Conservation (phyloP, 495 filamentous ascomycete genomes). For the Schizothecium vesticola region DNA sequence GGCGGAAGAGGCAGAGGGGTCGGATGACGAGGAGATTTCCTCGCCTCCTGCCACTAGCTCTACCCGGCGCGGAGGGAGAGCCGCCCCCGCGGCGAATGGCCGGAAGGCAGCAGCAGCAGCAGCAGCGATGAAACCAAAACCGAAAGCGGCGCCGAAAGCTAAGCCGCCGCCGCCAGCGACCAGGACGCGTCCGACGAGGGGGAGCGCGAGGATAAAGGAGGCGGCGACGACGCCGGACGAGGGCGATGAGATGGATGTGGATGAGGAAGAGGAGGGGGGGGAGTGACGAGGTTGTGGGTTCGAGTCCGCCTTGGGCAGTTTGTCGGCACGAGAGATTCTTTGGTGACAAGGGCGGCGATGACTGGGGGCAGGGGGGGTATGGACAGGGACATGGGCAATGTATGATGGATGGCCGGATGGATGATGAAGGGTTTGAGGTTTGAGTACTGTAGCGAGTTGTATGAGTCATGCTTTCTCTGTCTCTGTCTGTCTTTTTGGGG, state of each 20-base stretch:
- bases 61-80: neutral
- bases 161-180: neutral
- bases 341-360: too few species aligned
- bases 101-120: slow-evolving; percentile 7
- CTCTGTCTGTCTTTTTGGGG: neutral
- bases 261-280: slow-evolving; percentile 12
- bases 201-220: slow-evolving; percentile 11
- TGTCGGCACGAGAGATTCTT: neutral
- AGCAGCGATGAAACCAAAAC: slow-evolving; percentile 1
- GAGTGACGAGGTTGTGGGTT: neutral
- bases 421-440: neutral
- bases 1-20: neutral
- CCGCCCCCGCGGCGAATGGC: slow-evolving; percentile 14
- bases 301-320: too few species aligned
- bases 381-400: neutral
- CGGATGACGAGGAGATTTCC: slow-evolving; percentile 10
- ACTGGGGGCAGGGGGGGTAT: too few species aligned
- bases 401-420: neutral
- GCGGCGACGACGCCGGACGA: neutral
- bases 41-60: neutral
- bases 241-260: slow-evolving; percentile 23
- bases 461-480: neutral
- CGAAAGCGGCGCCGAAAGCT: slow-evolving; percentile 3
- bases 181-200: slow-evolving; percentile 7
- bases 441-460: neutral